These are phyloP conservation scores for Diaporthe helianthi DNA, from an alignment of 2,329 filamentous ascomycete species.

Conservation along the genomic window DNA sequence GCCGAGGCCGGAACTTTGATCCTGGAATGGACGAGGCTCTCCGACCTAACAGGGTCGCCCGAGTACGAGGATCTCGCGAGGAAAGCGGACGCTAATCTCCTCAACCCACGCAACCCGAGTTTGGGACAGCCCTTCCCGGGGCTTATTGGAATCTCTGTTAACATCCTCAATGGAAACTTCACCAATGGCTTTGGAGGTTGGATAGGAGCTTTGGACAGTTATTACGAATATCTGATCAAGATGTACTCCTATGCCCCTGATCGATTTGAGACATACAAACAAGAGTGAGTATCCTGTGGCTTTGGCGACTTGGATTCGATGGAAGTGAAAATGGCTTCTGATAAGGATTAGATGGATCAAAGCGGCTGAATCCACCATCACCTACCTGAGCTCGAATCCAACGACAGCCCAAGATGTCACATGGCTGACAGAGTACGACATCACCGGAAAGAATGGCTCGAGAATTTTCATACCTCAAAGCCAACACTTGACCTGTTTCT, in stretches of 20 bases:
- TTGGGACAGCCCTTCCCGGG: constrained; percentile 15
- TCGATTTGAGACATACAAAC: constrained; percentile 1
- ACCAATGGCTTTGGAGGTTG: constrained; percentile 12
- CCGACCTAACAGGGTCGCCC: constrained; percentile 7
- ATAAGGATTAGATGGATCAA: constrained; percentile 1
- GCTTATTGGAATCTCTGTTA: background rate
- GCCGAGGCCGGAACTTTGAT: constrained; percentile 18
- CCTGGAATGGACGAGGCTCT: constrained; percentile 17
- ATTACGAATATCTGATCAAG: constrained; percentile 23
- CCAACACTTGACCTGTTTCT: constrained; percentile 17
- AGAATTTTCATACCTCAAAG: background rate
- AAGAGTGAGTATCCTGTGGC: background rate
- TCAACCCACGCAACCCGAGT: background rate
- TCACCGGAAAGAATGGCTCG: background rate
- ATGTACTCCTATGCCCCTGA: constrained; percentile 26
- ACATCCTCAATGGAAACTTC: background rate
- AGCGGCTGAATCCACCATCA: constrained; percentile 19
- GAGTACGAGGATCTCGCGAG: constrained; percentile 18
- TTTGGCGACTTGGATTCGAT: rapidly evolving
- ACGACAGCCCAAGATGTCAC: constrained; percentile 4
- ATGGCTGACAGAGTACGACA: constrained; percentile 1
- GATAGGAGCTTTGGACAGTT: constrained; percentile 19
- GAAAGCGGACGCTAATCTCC: background rate
- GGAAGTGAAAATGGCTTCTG: background rate
- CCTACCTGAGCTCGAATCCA: constrained; percentile 14